These are phyloP conservation scores for Striga asiatica DNA, from an alignment of 257 asterid species.

Conservation along the genomic window DNA sequence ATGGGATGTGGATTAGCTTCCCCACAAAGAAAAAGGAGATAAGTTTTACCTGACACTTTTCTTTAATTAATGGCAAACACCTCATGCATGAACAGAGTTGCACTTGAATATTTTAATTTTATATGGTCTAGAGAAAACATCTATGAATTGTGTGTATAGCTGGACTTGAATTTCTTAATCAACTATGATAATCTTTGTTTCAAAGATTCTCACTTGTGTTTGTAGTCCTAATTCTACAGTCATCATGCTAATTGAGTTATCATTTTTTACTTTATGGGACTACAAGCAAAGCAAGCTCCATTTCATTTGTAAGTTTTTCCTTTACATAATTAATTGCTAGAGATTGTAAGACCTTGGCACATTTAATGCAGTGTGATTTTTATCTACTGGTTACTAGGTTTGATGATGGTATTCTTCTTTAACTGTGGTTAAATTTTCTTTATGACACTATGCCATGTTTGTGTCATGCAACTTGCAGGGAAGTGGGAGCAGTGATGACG, in stretches of 20 bases:
- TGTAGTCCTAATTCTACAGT: background rate
- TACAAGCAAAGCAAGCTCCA: too few relatives aligned
- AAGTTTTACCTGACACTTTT: background rate
- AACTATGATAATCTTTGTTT: background rate
- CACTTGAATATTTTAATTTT: too few relatives aligned
- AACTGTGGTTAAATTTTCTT: background rate
- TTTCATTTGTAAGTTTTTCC: too few relatives aligned
- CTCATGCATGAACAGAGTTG: background rate
- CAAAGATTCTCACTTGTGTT: background rate
- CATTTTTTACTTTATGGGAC: too few relatives aligned
- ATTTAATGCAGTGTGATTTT: background rate
- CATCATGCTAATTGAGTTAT: background rate
- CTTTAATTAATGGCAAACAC: slow-evolving; percentile 5
- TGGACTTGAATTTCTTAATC: background rate
- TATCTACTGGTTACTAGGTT: background rate
- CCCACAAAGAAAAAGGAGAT: too few relatives aligned
- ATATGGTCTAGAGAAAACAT: background rate
- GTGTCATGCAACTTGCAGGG: slow-evolving; percentile 35
- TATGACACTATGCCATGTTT: background rate
- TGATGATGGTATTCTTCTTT: background rate
- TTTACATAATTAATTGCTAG: too few relatives aligned
- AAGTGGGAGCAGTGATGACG: slow-evolving; percentile 70
- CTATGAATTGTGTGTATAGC: background rate
- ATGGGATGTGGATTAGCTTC: background rate
- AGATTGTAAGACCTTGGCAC: too few relatives aligned